Evolutionary conservation across 2,329 filamentous ascomycete genomes (phyloP), one percentile per base, ranked within the genome.

Genomic region (Laburnicola sp.): DNA sequence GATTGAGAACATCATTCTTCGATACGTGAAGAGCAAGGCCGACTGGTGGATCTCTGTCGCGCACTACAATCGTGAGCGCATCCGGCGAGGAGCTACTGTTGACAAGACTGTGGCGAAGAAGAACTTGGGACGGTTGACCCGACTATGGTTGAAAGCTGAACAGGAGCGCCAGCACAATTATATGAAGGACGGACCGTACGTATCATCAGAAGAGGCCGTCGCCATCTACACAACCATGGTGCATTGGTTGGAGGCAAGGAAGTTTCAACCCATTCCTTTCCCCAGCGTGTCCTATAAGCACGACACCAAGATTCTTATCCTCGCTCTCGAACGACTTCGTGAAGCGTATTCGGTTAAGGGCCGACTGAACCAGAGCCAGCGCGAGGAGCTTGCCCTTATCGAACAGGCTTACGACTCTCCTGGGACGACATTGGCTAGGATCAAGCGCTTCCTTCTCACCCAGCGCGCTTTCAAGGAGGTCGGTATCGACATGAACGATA

Each of bases 1-100:
- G 0, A 97, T 99, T 57, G 94, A 99, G 76, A 99, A 97, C 69
- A 96, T 99, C 64, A 99, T 99, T 66, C 80, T 99, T 56, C 89
- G 94, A 66, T 99, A 99, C 65, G 95, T 99, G 64, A 99, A 99
- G 80, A 93, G 91, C 62, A 99, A 99, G 80, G 94, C 94, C 16
- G 94, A 99, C 72, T 99, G 94, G 95, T 99, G 94, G 94, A 93
- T 99, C 54, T 97, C 92, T 22, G 95, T 99, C 28, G 94, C 94
- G 8, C 94, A 99, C 71, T 99, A 99, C 79, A 99, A 99, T 71
- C 88, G 94, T 65, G 94, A 99, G 78, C 88, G 94, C 72, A 99
- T 99, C 67, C 85, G 94, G 63, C 84, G 94, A 73, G 95, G 94
- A 69, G 95, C 94, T 2, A 99, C 94, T 2, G 94, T 99, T 9